Evolutionary conservation across 805 yeast genomes (phyloP), one percentile per base, ranked within the genome.

Genomic region (Suhomyces tanzawaensis): DNA sequence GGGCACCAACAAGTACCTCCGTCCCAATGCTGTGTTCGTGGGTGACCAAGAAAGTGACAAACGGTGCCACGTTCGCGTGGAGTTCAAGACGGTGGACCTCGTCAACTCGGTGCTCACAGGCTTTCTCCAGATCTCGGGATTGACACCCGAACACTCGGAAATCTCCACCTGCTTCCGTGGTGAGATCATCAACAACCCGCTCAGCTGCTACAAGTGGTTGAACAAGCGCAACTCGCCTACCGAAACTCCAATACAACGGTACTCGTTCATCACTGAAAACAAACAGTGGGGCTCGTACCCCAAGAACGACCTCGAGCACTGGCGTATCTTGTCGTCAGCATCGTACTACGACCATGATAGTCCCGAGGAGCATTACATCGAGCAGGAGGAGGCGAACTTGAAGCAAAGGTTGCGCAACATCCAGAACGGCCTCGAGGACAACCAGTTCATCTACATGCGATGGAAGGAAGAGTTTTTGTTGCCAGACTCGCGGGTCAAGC

Each of bases 381-480:
- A 24, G 9, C 25, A 12, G 13, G 37, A 34, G 12, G 51, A 48
- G 6, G 22, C 30, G 3, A 54, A 58, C 30, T 48, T 69, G 27
- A 42, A 52, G 23, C 42, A 48, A 25, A 58, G 57, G 36, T 53
- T 69, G 37, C 41, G 42, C 13, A 44, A 40, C 19, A 64, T 68
- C 32, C 65, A 62, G 45, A 32, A 51, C 19, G 66, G 67, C 16
- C 34, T 46, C 22, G 59, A 55, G 25, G 61, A 62, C 33, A 50
- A 59, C 17, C 58, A 51, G 39, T 57, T 52, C 51, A 62, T 90
- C 4, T 90, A 80, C 57, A 90, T 90, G 96, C 73, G 96, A 48
- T 90, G 98, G 98, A 90, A 90, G 62, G 98, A 90, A 60, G 77
- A 81, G 52, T 88, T 88, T 53, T 63, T 90, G 43, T 81, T 85